Base-by-base conservation (phyloP, 2,329 filamentous ascomycete species). In the Hypoxylon sp. region DNA sequence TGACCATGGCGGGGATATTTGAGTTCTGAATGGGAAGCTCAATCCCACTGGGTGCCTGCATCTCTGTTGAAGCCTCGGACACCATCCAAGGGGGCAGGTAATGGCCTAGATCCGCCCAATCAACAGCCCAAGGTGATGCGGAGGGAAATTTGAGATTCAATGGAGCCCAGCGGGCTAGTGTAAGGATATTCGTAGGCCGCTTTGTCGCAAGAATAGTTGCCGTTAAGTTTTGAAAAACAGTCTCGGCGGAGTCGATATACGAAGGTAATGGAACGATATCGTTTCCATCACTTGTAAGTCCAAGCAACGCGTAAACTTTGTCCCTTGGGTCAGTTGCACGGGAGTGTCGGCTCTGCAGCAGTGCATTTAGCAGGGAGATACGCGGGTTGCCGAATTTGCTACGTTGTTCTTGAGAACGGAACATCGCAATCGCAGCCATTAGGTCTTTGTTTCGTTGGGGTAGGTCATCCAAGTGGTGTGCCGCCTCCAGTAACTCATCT, bases 71-170 rank as follows among this genome's bases (percentile, higher is more conserved):
- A n/a, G n/a, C n/a, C n/a, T n/a, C n/a, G n/a, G 48, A 38, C 2
- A 35, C 17, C 23, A 51, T 16, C 48, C 48, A 51, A 7, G 21
- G 34, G 2, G 48, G 48, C 6, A 40, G 17, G 9, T 45, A 40
- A 13, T 23, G 45, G 6, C 34, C 40, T 5, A 51, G 27, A 32
- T 45, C 48, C 7, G 48, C 42, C 48, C 48, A 51, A 19, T 51
- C 41, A 26, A 51, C 35, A 7, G 29, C 21, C 34, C 48, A 51
- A 1, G 34, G 13, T 11, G 40, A 35, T n/a, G 21, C 16, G 12
- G 17, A 21, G 9, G 12, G 16, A n/a, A n/a, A n/a, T 3, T 20
- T 17, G 3, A 9, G 21, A 13, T n/a, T 17, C 11, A 51, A 19
- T 19, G 48, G 41, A 7, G 35, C 48, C 35, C 48, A 40, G n/a